A percentile compares a stretch with the other conserved stretches of the same genome.
These are phyloP conservation scores for Pholiota conissans DNA, from an alignment of 768 basidiomycete species.

Conservation along the genomic window DNA sequence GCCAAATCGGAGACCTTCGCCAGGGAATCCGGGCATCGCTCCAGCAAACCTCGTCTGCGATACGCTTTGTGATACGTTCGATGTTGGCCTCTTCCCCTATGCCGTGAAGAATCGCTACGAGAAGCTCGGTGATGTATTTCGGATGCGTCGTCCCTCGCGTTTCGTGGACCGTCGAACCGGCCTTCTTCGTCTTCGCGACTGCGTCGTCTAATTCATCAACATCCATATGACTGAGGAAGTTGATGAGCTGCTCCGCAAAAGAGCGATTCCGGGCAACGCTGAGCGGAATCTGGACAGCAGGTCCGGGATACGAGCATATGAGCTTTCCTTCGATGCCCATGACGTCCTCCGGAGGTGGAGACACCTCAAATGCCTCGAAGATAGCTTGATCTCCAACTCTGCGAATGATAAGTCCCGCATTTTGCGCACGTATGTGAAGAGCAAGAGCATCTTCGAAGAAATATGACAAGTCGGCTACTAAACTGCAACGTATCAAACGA, in stretches of 20 bases:
- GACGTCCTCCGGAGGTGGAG: conserved; percentile 33
- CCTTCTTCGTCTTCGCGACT: conserved; percentile 36
- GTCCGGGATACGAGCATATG: conserved; percentile 44
- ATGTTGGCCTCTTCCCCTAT: conserved; percentile 30
- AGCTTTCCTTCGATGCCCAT: conserved; percentile 43
- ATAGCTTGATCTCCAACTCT: conserved; percentile 24
- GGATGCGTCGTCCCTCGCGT: conserved; percentile 40
- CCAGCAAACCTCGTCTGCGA: too few relatives aligned
- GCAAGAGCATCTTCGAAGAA: conserved; percentile 34
- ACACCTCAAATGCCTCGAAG: conserved; percentile 49
- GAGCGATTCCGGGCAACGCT: conserved; percentile 21
- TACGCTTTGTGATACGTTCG: conserved; percentile 22
- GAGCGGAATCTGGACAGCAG: conserved; percentile 37
- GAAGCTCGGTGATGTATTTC: too few relatives aligned
- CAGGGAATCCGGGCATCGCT: conserved; percentile 37
- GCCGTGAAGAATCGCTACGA: conserved; percentile 42
- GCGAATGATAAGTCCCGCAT: conserved; percentile 45
- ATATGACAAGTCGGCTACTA: background rate
- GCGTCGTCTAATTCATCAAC: conserved; percentile 33
- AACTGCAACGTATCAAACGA: background rate
- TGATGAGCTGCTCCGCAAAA: conserved; percentile 34
- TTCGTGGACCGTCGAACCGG: conserved; percentile 33
- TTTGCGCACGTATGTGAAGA: conserved; percentile 44
- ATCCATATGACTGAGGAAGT: conserved; percentile 40
- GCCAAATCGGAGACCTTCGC: conserved; percentile 53